Base-by-base conservation (phyloP, 768 basidiomycete genomes). In the Boletus tylopilopsis region DNA sequence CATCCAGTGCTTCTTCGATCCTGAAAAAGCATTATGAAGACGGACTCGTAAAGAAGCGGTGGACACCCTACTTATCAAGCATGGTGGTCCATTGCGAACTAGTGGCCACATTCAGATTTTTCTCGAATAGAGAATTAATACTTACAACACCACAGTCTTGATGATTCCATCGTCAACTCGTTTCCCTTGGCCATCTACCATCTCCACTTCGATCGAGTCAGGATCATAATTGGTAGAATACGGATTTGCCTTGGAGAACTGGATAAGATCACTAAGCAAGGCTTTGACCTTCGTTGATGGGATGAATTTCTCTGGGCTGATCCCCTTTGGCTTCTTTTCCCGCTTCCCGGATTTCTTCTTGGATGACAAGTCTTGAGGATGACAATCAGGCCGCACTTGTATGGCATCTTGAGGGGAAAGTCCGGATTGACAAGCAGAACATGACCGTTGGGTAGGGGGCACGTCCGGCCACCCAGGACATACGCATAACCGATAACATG, bases 131-230 rank as follows among this genome's bases (percentile, higher is more conserved):
- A 47, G 19, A 60, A 41, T 50, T 36, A 45, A 24, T 37, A 79
- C 93, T 68, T 66, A 97, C 90, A 98, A 98, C 45, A 98, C 94
- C 35, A 98, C 87, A 4, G 92, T 94, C 74, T 99, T 98, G 45
- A 87, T 73, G 29, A 82, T 63, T 5, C 81, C 82, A 39, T 87
- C 84, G 43, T 87, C 85, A 15, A 87, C 58, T 22, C 77, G 76
- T 52, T 83, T 82, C 19, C 90, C 92, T 42, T 87, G 68, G 37
- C 76, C 74, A 55, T 94, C 90, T 22, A 90, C 73, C 76, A 88
- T 83, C 61, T 90, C 82, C 19, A 91, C 75, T 64, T 87, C 90
- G 38, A 85, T 68, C 32, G 80, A 76, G 19, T 71, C 69, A 16
- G 89, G 84, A 66, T 94, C 88, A 60, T 92, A 97, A 66, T 98